A percentile compares a stretch with the other conserved stretches of the same genome.
phyloP scores from a whole-genome alignment of 2,329 filamentous ascomycete genomes.

The Aureobasidium musti region DNA sequence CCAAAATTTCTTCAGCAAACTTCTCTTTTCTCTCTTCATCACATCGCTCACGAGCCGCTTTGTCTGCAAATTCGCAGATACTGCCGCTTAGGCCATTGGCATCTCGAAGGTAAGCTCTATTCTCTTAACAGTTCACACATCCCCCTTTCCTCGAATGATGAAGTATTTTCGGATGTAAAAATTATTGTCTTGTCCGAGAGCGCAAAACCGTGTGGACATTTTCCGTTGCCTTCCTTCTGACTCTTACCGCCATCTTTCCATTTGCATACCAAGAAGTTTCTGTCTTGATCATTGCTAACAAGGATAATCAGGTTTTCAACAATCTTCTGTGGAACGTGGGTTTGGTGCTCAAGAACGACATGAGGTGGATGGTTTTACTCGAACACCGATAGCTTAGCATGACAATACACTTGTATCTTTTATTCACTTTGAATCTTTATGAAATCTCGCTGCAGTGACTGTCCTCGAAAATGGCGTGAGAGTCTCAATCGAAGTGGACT shows the following conservation, averaged over 20 bases:
- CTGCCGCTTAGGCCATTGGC: not conserved
- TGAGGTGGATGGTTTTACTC: not conserved
- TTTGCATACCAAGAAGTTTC: not conserved
- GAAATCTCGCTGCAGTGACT: not conserved
- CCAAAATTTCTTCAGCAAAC: constrained; percentile 8
- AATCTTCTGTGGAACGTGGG: not conserved
- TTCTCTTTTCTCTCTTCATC: constrained; percentile 2
- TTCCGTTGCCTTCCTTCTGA: constrained; percentile 99
- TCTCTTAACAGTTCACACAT: not conserved
- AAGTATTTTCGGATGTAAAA: constrained; percentile 97
- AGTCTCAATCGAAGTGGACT: not conserved
- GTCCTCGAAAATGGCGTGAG: not conserved
- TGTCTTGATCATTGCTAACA: constrained; percentile 7
- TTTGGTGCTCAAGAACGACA: not conserved
- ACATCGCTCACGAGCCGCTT: not conserved
- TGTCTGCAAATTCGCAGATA: not conserved
- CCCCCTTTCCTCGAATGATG: constrained; percentile 64
- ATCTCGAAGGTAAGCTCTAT: constrained; percentile 1
- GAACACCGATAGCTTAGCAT: not conserved
- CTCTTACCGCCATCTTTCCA: constrained; percentile 37
- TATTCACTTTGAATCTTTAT: too few species aligned
- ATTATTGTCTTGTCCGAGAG: constrained; percentile 76
- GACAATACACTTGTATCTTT: not conserved
- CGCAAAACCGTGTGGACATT: constrained; percentile 95
- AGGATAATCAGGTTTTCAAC: constrained; percentile 8